phyloP scores from a whole-genome alignment of 129 eudicot species.

The Artemisia tridentata region DNA sequence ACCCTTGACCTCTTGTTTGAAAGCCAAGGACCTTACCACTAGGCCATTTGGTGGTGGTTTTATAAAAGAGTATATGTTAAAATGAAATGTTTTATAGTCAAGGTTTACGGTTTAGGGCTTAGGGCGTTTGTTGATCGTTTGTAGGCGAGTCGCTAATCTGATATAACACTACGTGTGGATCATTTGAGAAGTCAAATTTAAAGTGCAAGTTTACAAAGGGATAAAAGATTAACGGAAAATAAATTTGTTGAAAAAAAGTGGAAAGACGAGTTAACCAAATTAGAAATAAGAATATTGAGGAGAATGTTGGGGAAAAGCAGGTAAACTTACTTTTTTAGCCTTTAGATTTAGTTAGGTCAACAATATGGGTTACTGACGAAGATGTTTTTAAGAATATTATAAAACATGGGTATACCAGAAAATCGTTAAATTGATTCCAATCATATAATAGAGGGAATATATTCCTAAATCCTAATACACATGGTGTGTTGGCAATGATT shows the following conservation, averaged over 20 bases:
- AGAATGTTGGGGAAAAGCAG: slow-evolving; percentile 30
- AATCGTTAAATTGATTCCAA: background rate
- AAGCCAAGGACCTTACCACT: no score
- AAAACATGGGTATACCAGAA: slow-evolving; percentile 9
- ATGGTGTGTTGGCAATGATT: background rate
- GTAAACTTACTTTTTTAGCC: slow-evolving; percentile 19
- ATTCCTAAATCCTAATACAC: slow-evolving; percentile 1
- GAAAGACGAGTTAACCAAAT: slow-evolving; percentile 12
- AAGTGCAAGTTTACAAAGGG: no score
- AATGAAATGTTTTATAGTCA: no score
- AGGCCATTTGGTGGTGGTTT: no score
- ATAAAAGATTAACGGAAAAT: no score
- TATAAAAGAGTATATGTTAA: no score
- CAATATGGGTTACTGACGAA: slow-evolving; percentile 3
- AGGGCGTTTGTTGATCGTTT: no score
- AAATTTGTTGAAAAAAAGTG: background rate
- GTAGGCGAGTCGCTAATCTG: no score
- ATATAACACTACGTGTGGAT: no score
- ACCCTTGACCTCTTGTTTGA: no score
- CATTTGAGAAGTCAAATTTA: no score
- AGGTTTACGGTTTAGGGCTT: no score
- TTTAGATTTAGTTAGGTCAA: slow-evolving; percentile 28
- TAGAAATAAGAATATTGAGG: slow-evolving; percentile 6
- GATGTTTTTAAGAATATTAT: background rate
- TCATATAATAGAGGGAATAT: slow-evolving; percentile 17